These are phyloP conservation scores for Emergomyces orientalis DNA, from an alignment of 2,329 filamentous ascomycete genomes.

Conservation along the genomic window DNA sequence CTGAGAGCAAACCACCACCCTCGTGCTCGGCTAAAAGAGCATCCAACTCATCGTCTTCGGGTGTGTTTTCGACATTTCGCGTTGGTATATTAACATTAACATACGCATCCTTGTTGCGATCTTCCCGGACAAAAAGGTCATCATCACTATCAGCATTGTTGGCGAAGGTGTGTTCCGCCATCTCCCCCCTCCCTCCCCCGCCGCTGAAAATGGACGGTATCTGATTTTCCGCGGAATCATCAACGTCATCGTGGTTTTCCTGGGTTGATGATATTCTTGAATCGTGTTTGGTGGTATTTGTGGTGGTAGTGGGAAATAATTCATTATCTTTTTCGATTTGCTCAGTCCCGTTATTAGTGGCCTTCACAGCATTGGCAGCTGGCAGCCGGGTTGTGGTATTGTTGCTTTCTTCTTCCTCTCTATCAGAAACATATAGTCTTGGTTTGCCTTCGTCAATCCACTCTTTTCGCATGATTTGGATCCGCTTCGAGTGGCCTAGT, in stretches of 20 bases:
- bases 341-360: neutral
- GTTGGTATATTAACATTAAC: neutral
- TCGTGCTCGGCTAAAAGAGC: slow-evolving; percentile 5
- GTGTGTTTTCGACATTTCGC: neutral
- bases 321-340: neutral
- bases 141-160: slow-evolving; percentile 10
- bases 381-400: neutral
- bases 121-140: neutral
- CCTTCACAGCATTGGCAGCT: neutral
- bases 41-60: slow-evolving; percentile 5
- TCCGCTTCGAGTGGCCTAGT: slow-evolving; percentile 70
- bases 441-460: slow-evolving; percentile 68
- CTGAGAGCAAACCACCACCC: neutral
- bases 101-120: neutral
- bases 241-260: neutral
- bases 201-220: slow-evolving; percentile 12
- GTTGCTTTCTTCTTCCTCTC: slow-evolving; percentile 6
- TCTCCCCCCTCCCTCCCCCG: neutral
- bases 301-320: neutral
- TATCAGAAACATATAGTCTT: slow-evolving; percentile 7
- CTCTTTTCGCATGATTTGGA: slow-evolving; percentile 64
- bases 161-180: slow-evolving; percentile 20
- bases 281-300: neutral
- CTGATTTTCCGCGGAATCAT: neutral
- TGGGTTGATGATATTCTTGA: neutral